Evolutionary conservation across 2,329 filamentous ascomycete genomes (phyloP).

Genomic region (Diaporthe sp.): DNA sequence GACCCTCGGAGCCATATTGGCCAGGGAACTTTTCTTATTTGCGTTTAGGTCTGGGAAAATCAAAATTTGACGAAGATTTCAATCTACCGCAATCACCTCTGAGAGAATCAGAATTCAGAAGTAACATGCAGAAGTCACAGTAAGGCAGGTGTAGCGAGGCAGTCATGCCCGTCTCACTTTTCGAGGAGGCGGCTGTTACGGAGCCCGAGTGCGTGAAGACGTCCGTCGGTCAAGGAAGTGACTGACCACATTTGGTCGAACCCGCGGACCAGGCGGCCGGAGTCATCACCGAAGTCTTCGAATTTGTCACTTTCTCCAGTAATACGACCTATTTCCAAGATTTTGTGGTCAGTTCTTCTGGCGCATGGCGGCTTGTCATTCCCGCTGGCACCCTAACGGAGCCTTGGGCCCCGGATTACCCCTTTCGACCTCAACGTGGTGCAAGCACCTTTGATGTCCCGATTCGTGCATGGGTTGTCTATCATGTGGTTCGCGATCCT

Average conservation of each 20-base stretch:
- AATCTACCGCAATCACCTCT: not conserved
- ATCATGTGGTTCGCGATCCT: slow-evolving; percentile 16
- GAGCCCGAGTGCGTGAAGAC: not conserved
- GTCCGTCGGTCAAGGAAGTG: not conserved
- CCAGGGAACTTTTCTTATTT: not conserved
- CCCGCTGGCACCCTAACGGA: slow-evolving; percentile 12
- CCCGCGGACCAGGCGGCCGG: not conserved
- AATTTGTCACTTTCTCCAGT: not conserved
- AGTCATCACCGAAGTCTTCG: not conserved
- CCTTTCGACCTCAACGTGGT: slow-evolving; percentile 9
- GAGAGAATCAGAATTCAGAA: not conserved
- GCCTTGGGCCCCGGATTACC: slow-evolving; percentile 11
- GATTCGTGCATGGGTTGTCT: not conserved
- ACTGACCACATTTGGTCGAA: not conserved
- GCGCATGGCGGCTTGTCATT: slow-evolving; percentile 11
- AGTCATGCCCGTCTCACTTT: not conserved
- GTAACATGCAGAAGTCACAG: not conserved
- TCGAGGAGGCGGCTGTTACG: not conserved
- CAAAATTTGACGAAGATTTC: not conserved
- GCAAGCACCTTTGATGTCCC: not conserved
- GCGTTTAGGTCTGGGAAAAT: not conserved
- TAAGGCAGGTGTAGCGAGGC: not conserved
- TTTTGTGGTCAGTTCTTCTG: slow-evolving; percentile 2
- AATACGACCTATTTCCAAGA: not conserved
- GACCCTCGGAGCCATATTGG: not conserved